These are phyloP conservation scores for Calonectria pseudoreteaudii DNA, from an alignment of 2,329 filamentous ascomycete species.

Conservation along the genomic window DNA sequence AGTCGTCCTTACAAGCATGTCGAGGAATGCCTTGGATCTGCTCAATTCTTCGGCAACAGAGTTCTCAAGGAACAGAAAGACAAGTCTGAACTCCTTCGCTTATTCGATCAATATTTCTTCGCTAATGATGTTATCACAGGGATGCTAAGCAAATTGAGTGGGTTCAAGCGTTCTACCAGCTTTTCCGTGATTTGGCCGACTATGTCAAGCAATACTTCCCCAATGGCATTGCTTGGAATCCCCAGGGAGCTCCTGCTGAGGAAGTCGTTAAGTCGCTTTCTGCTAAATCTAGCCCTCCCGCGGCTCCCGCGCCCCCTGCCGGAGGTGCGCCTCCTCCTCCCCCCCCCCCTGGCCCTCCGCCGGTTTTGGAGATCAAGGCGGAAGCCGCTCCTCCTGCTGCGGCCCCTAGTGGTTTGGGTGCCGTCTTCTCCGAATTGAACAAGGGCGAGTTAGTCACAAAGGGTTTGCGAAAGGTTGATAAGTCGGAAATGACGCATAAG, in stretches of 20 bases:
- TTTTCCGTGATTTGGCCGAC: slow-evolving; percentile 85
- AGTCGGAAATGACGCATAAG: slow-evolving; percentile 98
- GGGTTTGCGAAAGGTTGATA: slow-evolving; percentile 91
- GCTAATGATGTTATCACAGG: slow-evolving; percentile 56
- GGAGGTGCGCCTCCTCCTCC: slow-evolving; percentile 69
- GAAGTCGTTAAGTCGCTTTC: slow-evolving; percentile 72
- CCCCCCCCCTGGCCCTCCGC: slow-evolving; percentile 78
- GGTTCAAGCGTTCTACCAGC: slow-evolving; percentile 90
- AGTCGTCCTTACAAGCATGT: slow-evolving; percentile 87
- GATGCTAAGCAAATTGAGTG: slow-evolving; percentile 86
- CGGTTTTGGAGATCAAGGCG: slow-evolving; percentile 70
- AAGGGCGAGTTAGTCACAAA: slow-evolving; percentile 89
- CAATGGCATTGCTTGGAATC: slow-evolving; percentile 88
- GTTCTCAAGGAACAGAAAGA: slow-evolving; percentile 92
- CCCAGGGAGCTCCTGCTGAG: slow-evolving; percentile 77
- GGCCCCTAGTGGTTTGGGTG: slow-evolving; percentile 75
- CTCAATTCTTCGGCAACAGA: slow-evolving; percentile 95
- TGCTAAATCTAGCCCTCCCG: slow-evolving; percentile 49
- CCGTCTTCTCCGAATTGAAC: slow-evolving; percentile 93
- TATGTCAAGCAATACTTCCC: slow-evolving; percentile 89
- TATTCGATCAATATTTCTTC: neutral
- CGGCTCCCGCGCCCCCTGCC: slow-evolving; percentile 63
- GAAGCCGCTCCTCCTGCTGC: slow-evolving; percentile 43
- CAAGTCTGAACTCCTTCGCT: slow-evolving; percentile 52
- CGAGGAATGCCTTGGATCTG: slow-evolving; percentile 82